A percentile compares a stretch with the other conserved stretches of the same genome.
phyloP scores from a whole-genome alignment of 2,329 filamentous ascomycete genomes.

The Teratosphaeria destructans region DNA sequence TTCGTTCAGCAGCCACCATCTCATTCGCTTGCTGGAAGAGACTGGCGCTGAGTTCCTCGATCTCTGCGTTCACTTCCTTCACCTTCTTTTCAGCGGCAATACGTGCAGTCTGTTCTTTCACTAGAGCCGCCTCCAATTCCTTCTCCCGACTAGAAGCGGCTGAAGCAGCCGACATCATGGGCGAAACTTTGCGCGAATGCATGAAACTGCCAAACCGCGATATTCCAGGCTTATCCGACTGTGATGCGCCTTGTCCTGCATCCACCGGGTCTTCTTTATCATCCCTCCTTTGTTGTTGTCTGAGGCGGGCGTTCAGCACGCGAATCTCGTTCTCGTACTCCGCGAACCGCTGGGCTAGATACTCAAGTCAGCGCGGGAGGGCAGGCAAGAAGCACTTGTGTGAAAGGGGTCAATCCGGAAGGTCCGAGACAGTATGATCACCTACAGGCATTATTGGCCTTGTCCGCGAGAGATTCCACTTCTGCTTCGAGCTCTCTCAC shows the following conservation, averaged over 20 bases:
- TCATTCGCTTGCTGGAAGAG: conserved; percentile 78
- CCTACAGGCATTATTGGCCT: conserved; percentile 53
- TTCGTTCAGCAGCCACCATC: conserved; percentile 71
- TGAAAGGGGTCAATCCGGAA: background rate
- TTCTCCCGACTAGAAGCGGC: conserved; percentile 24
- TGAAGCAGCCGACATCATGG: conserved; percentile 17
- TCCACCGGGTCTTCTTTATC: conserved; percentile 9
- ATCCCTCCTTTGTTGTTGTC: conserved; percentile 15
- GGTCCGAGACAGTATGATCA: conserved; percentile 3
- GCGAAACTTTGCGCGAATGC: conserved; percentile 27
- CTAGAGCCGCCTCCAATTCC: conserved; percentile 52
- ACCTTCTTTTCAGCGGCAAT: conserved; percentile 59
- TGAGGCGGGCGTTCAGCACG: conserved; percentile 40
- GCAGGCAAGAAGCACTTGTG: background rate
- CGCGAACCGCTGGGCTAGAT: conserved; percentile 42
- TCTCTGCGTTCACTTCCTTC: conserved; percentile 56
- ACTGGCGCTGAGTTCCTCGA: conserved; percentile 66
- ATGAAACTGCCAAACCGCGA: conserved; percentile 36
- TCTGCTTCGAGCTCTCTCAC: conserved; percentile 60
- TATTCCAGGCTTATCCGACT: conserved; percentile 16
- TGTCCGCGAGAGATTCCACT: conserved; percentile 58
- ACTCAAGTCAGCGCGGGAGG: background rate
- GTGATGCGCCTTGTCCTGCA: conserved; percentile 16
- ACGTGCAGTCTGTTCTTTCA: conserved; percentile 56
- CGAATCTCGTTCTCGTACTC: conserved; percentile 73